A percentile compares a stretch with the other conserved stretches of the same genome.
Conservation (phyloP, 805 yeast genomes). For the Starmerella stigmatis region DNA sequence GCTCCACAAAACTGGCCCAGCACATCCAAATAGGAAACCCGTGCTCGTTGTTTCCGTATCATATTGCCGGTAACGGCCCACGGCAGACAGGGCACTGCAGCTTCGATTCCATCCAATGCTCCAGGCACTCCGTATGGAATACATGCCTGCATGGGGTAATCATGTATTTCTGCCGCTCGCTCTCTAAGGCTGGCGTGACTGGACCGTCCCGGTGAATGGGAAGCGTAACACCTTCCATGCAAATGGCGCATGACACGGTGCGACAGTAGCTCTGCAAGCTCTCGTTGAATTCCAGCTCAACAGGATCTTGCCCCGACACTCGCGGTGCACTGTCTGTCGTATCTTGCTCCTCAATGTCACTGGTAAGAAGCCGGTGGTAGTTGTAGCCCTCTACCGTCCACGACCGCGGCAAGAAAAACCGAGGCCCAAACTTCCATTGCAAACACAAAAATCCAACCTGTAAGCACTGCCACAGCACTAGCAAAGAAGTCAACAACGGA, state of each 20-base stretch:
- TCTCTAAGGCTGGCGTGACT: conserved; percentile 1
- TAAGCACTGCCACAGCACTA: neutral
- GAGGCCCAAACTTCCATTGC: neutral
- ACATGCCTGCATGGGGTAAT: conserved; percentile 2
- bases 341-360: conserved; percentile 2
- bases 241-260: conserved; percentile 1
- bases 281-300: neutral
- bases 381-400: conserved; percentile 5
- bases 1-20: no score
- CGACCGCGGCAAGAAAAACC: conserved; percentile 6
- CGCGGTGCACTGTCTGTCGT: neutral
- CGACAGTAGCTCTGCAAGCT: conserved; percentile 4
- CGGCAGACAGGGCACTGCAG: conserved; percentile 6
- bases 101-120: conserved; percentile 8
- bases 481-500: neutral
- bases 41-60: neutral
- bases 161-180: conserved; percentile 4
- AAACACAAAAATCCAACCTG: neutral
- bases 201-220: conserved; percentile 2
- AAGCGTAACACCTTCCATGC: conserved; percentile 1
- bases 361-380: neutral
- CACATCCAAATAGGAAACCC: no score
- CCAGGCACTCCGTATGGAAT: conserved; percentile 3
- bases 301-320: neutral
- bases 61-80: conserved; percentile 1